phyloP scores from a whole-genome alignment of 371 early-diverging fungal species.

The Lichtheimia ornata region DNA sequence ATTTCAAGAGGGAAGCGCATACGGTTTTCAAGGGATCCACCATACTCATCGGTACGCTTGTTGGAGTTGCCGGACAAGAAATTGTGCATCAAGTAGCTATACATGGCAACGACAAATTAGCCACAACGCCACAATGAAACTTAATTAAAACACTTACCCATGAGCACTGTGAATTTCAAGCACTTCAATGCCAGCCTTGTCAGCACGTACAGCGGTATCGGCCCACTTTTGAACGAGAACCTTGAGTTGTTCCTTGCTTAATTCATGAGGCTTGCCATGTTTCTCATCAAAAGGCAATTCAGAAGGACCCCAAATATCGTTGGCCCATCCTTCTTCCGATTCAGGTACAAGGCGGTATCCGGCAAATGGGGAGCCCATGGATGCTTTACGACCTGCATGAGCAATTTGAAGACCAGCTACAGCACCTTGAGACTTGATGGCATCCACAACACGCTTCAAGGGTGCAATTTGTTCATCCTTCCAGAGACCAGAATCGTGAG shows the following conservation, averaged over 20 bases:
- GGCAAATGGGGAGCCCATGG: constrained; percentile 45
- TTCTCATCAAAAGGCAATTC: constrained; percentile 52
- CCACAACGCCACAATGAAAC: constrained; percentile 7
- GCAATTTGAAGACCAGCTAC: constrained; percentile 76
- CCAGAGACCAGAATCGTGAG: constrained; percentile 80
- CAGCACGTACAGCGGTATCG: constrained; percentile 71
- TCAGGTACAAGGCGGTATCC: constrained; percentile 32
- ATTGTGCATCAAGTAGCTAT: constrained; percentile 75
- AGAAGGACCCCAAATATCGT: constrained; percentile 65
- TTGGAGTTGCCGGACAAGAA: constrained; percentile 85
- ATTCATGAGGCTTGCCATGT: constrained; percentile 58
- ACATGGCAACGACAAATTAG: constrained; percentile 49
- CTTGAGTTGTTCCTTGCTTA: constrained; percentile 67
- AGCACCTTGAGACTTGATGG: constrained; percentile 65
- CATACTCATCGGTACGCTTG: constrained; percentile 83
- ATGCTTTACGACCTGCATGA: constrained; percentile 84
- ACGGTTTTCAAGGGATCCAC: constrained; percentile 81
- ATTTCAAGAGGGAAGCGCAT: constrained; percentile 70
- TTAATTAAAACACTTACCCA: constrained; percentile 17
- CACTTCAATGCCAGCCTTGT: constrained; percentile 82
- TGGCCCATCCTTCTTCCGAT: constrained; percentile 77
- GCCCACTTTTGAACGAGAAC: constrained; percentile 62
- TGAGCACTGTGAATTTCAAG: constrained; percentile 85
- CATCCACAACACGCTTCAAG: constrained; percentile 62
- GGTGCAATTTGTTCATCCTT: constrained; percentile 71